Evolutionary conservation across 1,284 basidiomycete genomes (phyloP), one percentile per base, ranked within the genome.

Genomic region (Cryptococcus sp.): DNA sequence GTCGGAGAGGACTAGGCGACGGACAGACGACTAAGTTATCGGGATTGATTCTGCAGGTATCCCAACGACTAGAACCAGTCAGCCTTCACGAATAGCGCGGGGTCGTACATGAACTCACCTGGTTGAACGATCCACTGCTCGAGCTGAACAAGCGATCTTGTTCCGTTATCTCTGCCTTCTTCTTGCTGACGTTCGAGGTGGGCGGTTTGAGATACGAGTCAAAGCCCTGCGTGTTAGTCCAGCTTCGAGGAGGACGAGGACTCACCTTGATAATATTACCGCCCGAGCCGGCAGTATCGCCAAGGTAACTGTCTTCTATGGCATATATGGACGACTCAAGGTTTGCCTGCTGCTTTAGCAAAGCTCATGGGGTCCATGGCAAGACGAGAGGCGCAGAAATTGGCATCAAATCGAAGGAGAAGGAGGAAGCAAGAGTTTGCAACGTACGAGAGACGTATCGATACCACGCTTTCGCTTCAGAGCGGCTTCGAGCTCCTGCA

Each of bases 261-360:
- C 14, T 18, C 43, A 72, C 73, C 61, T 74, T 75, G 56, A 75
- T 72, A 45, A 75, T 74, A 54, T 75, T 75, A 1, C 73, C 73
- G 0, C 72, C 72, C 6, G 66, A 66, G 2, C 62, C 60, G 2
- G 66, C 66, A 7, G 70, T 71, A 47, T 74, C 72, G 49, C 69
- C 68, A 11, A 78, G 66, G 51, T 78, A 78, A 43, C 73, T 75
- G 5, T 74, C 74, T 51, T 78, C 76, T 50, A 76, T 77, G 1
- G 69, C 68, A 53, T 74, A 75, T 48, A 78, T 76, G 9, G 72
- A 71, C 9, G 72, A 58, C 51, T 77, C 76, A 44, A 76, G 65
- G 24, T 65, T 66, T 6, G 73, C 72, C 76, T 77, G 55, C 7
- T 33, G 40, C 7, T n/a, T n/a, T n/a, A n/a, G n/a, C 18, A 39